These are phyloP conservation scores for Recurvomyces mirabilis DNA, from an alignment of 495 filamentous ascomycete species.

Conservation along the genomic window DNA sequence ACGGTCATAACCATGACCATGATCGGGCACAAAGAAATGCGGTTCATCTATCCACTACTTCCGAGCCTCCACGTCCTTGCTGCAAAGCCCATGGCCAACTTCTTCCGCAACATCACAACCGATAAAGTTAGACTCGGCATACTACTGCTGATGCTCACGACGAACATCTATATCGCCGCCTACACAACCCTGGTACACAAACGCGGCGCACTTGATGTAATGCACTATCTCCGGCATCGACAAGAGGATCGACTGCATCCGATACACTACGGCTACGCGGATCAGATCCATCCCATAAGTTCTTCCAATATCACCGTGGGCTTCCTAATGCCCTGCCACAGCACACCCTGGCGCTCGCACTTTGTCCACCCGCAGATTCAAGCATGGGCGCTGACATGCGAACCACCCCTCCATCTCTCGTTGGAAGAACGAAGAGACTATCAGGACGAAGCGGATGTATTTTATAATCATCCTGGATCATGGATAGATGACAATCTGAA, in stretches of 20 bases:
- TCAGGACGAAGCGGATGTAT: slow-evolving; percentile 79
- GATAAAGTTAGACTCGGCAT: slow-evolving; percentile 38
- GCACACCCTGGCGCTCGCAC: slow-evolving; percentile 90
- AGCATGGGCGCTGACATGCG: slow-evolving; percentile 83
- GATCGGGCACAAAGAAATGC: slow-evolving; percentile 93
- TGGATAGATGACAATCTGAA: slow-evolving; percentile 49
- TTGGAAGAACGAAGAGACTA: slow-evolving; percentile 49
- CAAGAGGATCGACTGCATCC: slow-evolving; percentile 38
- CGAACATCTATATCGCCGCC: slow-evolving; percentile 59
- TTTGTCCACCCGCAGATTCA: slow-evolving; percentile 61
- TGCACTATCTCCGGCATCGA: slow-evolving; percentile 61
- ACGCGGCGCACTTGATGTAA: slow-evolving; percentile 58
- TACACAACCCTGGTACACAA: slow-evolving; percentile 73
- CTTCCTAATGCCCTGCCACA: slow-evolving; percentile 96
- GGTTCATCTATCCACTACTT: slow-evolving; percentile 90
- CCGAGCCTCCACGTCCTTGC: slow-evolving; percentile 74
- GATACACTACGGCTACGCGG: not conserved
- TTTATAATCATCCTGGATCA: slow-evolving; percentile 54
- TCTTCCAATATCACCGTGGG: slow-evolving; percentile 58
- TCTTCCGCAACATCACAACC: slow-evolving; percentile 39
- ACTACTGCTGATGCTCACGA: slow-evolving; percentile 46
- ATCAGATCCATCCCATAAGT: not conserved
- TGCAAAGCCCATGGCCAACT: slow-evolving; percentile 52
- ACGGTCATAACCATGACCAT: slow-evolving; percentile 44
- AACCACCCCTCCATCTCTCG: slow-evolving; percentile 65